These are phyloP conservation scores for Heimioporus retisporus DNA, from an alignment of 1,284 basidiomycete species.

Conservation along the genomic window DNA sequence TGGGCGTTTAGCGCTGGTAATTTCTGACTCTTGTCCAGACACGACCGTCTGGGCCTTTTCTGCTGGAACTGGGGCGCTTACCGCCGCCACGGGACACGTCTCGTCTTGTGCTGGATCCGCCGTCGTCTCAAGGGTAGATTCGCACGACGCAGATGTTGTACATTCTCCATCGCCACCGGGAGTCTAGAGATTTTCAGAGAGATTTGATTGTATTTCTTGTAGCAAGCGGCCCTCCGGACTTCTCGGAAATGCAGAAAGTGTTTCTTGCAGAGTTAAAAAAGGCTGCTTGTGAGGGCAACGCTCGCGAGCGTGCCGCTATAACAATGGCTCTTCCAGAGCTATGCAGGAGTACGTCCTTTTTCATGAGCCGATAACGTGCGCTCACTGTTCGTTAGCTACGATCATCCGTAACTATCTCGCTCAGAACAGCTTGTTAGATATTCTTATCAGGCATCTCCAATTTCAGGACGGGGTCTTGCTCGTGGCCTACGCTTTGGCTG, in stretches of 20 bases:
- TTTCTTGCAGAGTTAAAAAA: too few relatives aligned
- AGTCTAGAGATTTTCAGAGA: too few relatives aligned
- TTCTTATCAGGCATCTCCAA: conserved; percentile 16
- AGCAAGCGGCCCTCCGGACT: conserved; percentile 14
- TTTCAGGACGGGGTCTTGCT: neutral
- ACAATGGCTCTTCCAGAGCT: conserved; percentile 18
- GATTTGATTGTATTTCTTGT: neutral
- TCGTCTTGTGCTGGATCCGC: too few relatives aligned
- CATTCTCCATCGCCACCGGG: too few relatives aligned
- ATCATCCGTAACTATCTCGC: conserved; percentile 4
- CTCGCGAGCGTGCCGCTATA: conserved; percentile 18
- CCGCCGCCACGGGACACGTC: too few relatives aligned
- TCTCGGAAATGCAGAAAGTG: conserved; percentile 7
- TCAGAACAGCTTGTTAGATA: neutral
- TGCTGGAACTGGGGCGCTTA: too few relatives aligned
- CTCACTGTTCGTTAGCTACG: conserved; percentile 8
- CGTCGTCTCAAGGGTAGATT: too few relatives aligned
- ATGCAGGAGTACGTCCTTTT: conserved; percentile 9
- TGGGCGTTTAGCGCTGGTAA: neutral
- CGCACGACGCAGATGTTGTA: too few relatives aligned
- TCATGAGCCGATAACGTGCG: neutral
- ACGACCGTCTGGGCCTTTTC: neutral
- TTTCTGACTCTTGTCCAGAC: neutral
- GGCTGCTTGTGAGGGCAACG: conserved; percentile 6
- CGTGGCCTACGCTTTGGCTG: conserved; percentile 6